Evolutionary conservation across 164 flowering plant species (phyloP), one percentile per base, ranked within the genome.

Genomic region (Aristolochia contorta): DNA sequence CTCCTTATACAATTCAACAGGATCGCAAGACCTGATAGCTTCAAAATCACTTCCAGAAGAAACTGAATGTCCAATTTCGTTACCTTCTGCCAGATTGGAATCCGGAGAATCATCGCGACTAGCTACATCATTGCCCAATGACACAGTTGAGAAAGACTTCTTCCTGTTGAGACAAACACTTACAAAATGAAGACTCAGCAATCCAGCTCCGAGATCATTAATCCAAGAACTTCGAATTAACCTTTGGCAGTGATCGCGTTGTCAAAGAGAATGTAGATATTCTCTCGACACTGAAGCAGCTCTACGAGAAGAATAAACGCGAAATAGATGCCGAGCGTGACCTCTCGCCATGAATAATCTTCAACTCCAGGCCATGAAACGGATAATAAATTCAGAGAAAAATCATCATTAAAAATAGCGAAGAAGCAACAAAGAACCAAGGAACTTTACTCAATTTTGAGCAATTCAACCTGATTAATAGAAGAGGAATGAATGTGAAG

Each of bases 1-100:
- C 72, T 79, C 80, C 25, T 54, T 61, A 64, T 80, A 89, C 59
- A 85, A 63, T 33, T 82, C 83, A 3, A 76, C 74, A 19, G 97
- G 97, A 67, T 82, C 84, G 47, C 72, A 61, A n/a, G 47, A 55
- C 1, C 72, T 74, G 5, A 81, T 73, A 16, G 20, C 24, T 15
- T 43, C 21, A 22, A 49, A 49, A 33, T 24, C 27, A 53, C 49
- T 7, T 10, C 37, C 27, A 15, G 56, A 19, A 54, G 22, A 3
- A 19, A 30, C 15, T 0, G 23, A 22, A 54, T 48, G 19, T 16
- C 14, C 56, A 21, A 16, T 60, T 23, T 30, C 43, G 32, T 58
- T 72, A 19, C 56, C 15, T 1, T 48, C 72, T 9, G 19, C 30
- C 46, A 50, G 12, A 1, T 33, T 15, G 7, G 69, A 50, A 56